Conservation (phyloP, 2,329 filamentous ascomycete genomes). For the Orbilia ellipsospora region DNA sequence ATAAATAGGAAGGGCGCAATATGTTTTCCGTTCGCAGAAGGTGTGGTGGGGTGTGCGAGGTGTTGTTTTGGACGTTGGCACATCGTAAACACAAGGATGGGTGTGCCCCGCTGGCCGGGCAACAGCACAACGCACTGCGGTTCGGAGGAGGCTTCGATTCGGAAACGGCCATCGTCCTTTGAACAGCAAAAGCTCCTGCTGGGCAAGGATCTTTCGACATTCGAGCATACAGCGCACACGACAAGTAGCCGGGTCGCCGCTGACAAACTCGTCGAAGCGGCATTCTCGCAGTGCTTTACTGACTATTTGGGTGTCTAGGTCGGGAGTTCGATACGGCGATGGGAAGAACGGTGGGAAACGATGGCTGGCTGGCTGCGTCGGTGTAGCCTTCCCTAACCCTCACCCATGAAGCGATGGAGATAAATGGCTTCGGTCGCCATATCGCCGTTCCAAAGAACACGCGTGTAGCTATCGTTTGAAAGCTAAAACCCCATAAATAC, state of each 20-base stretch:
- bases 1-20: background rate
- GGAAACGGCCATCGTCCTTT: slow-evolving; percentile 24
- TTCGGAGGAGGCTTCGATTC: slow-evolving; percentile 29
- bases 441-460: background rate
- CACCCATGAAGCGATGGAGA: too few species aligned
- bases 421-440: background rate
- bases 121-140: background rate
- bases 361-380: background rate
- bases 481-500: too few species aligned
- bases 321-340: background rate
- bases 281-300: slow-evolving; percentile 4
- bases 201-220: slow-evolving; percentile 29
- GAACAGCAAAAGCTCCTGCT: slow-evolving; percentile 15
- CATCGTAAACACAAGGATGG: background rate
- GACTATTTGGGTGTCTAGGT: background rate
- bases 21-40: slow-evolving; percentile 38
- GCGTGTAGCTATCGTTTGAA: too few species aligned
- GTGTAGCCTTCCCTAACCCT: too few species aligned
- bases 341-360: background rate
- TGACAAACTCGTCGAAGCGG: background rate
- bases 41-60: slow-evolving; percentile 2
- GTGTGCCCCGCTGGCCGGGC: background rate
- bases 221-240: too few species aligned
- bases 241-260: background rate
- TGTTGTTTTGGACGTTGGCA: slow-evolving; percentile 4